These are phyloP conservation scores for Alternaria sp. DNA, from an alignment of 2,329 filamentous ascomycete genomes.

Conservation along the genomic window DNA sequence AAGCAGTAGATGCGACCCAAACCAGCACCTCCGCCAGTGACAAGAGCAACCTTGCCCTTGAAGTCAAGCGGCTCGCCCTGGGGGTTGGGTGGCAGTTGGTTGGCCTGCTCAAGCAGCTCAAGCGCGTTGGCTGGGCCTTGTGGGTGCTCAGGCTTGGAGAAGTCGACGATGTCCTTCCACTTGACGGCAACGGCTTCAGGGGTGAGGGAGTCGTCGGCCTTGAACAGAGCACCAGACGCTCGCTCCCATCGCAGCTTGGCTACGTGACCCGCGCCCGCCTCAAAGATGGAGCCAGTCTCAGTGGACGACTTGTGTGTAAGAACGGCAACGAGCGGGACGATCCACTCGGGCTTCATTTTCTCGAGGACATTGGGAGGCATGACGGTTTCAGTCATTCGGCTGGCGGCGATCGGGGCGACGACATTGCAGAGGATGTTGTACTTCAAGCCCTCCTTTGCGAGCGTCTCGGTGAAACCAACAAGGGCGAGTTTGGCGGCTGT, in stretches of 20 bases:
- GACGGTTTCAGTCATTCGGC: conserved; percentile 92
- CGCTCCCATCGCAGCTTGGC: conserved; percentile 97
- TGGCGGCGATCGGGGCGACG: conserved; percentile 93
- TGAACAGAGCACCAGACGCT: conserved; percentile 84
- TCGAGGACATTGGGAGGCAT: conserved; percentile 94
- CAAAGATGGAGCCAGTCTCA: conserved; percentile 90
- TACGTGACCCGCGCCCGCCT: conserved; percentile 89
- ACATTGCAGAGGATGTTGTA: conserved; percentile 98
- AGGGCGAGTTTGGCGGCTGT: conserved; percentile 88
- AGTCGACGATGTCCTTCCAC: conserved; percentile 89
- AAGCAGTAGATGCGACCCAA: conserved; percentile 91
- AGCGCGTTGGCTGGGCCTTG: conserved; percentile 88
- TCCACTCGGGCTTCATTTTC: conserved; percentile 89
- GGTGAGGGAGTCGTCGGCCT: conserved; percentile 87
- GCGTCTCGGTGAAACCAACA: conserved; percentile 96
- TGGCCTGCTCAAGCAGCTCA: conserved; percentile 63
- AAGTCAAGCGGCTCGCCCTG: conserved; percentile 47
- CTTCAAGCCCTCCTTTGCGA: conserved; percentile 96
- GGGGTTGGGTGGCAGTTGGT: conserved; percentile 43
- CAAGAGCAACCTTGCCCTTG: conserved; percentile 51
- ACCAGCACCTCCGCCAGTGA: conserved; percentile 55
- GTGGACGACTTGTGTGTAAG: conserved; percentile 87
- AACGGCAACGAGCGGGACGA: conserved; percentile 89
- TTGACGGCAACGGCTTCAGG: conserved; percentile 86
- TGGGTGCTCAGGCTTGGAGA: conserved; percentile 83